Base-by-base conservation (phyloP, 768 basidiomycete species). In the Tephrocybe rancida region DNA sequence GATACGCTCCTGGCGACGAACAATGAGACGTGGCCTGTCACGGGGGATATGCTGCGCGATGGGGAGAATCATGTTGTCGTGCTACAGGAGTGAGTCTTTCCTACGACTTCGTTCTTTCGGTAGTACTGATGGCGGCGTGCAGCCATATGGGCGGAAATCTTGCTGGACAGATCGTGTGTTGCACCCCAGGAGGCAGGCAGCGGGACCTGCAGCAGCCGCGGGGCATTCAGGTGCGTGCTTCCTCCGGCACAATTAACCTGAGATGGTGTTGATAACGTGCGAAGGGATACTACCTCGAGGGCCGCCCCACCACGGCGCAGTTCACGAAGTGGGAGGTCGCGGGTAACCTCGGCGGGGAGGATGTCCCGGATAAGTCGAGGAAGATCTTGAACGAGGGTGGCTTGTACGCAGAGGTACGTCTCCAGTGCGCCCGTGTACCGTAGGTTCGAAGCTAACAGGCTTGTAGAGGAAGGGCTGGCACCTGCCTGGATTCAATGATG, bases 141-240 rank as follows among this genome's bases (percentile, higher is more conserved):
- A 60, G 59, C n/a, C 55, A 60, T 44, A 60, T 60, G 59, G 59
- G 59, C 3, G 55, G 55, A 37, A 60, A 60, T n/a, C 50, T 60
- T 18, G 59, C 59, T 13, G 59, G 59, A 8, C 59, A 60, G n/a
- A 32, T 60, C 30, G 59, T 60, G 10, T 60, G 59, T 22, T 60
- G 59, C 34, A 60, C 59, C 6, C 59, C 59, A 7, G 59, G 59
- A 11, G 59, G 59, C 18, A 52, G 59, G 5, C 59, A 60, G 37
- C 38, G 59, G 16, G 59, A 60, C 44, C 21, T 60, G 27, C 59
- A 60, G 18, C 59, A 60, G 21, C 59, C 59, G 10, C 43, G 55
- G 21, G 59, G 59, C 24, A 26, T 60, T 11, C 59, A 60, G 55
- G 58, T 60, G 14, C 16, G 42, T 30, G n/a, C n/a, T n/a, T 14